These are phyloP conservation scores for Cicer cuneatum DNA, from an alignment of 306 rosid species.

Conservation along the genomic window DNA sequence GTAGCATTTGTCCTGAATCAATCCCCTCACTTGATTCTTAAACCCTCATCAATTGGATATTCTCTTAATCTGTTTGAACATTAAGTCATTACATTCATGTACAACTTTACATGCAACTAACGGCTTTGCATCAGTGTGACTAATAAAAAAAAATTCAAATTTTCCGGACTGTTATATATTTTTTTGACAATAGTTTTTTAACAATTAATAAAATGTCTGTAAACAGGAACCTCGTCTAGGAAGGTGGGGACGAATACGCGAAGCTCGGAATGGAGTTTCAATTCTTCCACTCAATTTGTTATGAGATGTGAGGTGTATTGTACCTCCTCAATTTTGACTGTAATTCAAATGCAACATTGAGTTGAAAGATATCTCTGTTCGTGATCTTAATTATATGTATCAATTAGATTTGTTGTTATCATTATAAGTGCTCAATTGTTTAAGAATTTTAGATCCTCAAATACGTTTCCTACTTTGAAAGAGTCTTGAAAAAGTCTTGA, in stretches of 20 bases:
- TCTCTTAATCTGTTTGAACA: not conserved
- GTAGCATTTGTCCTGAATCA: not conserved
- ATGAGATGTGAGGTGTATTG: conserved; percentile 46
- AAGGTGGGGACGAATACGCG: conserved; percentile 71
- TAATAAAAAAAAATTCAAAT: not conserved
- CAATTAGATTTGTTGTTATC: conserved; percentile 26
- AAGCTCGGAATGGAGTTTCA: conserved; percentile 78
- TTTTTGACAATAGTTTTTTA: not conserved
- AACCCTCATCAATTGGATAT: not conserved
- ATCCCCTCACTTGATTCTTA: not conserved
- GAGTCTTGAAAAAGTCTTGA: not conserved
- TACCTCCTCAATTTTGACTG: conserved; percentile 65
- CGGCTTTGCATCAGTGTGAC: not conserved
- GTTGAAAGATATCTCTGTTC: conserved; percentile 34
- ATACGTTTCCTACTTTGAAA: not conserved
- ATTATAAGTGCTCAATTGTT: not conserved
- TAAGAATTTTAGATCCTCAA: not conserved
- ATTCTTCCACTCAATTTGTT: conserved; percentile 70
- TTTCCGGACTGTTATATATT: not conserved
- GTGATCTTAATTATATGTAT: conserved; percentile 33
- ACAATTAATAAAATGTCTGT: conserved; percentile 6
- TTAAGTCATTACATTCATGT: not conserved
- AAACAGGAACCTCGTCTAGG: conserved; percentile 94
- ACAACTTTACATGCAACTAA: not conserved
- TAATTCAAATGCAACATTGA: conserved; percentile 43